Evolutionary conservation across 371 early-diverging fungal genomes (phyloP).

Genomic region (Mucor circinelloides): DNA sequence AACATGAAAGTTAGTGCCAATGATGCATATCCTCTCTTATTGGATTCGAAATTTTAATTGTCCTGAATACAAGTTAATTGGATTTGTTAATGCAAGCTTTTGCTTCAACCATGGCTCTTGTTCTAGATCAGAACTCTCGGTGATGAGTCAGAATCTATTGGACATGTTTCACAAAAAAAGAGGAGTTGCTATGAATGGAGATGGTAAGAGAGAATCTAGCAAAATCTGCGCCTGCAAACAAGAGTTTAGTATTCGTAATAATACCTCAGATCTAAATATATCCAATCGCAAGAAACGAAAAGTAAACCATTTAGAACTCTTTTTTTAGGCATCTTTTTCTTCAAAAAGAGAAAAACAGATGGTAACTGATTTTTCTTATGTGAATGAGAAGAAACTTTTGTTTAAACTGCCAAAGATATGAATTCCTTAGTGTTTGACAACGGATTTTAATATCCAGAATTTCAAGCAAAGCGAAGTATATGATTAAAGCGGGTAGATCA

Average conservation of each 20-base stretch:
- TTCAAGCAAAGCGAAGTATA: not conserved
- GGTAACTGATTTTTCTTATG: not conserved
- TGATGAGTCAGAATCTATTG: not conserved
- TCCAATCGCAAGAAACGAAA: not conserved
- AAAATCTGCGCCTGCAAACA: not conserved
- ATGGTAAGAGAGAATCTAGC: not conserved
- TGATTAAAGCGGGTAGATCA: not conserved
- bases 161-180: not conserved
- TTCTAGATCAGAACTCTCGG: not conserved
- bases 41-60: not conserved
- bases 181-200: not conserved
- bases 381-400: not conserved
- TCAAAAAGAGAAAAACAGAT: not conserved
- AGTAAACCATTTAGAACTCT: not conserved
- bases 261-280: not conserved
- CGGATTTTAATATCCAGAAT: not conserved
- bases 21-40: not conserved
- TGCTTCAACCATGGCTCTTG: not conserved
- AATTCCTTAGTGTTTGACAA: not conserved
- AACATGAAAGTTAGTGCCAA: not conserved
- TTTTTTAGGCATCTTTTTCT: not conserved
- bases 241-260: not conserved
- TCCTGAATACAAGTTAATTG: not conserved
- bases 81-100: not conserved
- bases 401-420: not conserved